Conservation (phyloP, 257 asterid species). For the Parsonsia alboflavescens region DNA sequence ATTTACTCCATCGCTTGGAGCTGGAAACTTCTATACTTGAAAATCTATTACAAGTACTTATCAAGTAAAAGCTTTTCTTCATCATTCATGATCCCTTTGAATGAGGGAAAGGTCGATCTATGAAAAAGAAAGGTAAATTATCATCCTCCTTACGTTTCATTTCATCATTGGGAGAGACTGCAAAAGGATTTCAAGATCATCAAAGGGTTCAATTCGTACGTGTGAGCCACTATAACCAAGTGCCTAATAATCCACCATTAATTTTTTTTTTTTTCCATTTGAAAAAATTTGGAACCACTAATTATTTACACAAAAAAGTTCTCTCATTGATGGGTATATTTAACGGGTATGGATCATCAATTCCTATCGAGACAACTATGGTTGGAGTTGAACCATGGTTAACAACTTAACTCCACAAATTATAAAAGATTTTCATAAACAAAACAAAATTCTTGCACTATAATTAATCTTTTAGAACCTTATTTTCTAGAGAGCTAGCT, state of each 20-base stretch:
- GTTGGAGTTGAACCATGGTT: no score
- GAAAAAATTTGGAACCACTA: constrained; percentile 9
- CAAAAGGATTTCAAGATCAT: no score
- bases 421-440: no score
- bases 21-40: not conserved
- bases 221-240: constrained; percentile 20
- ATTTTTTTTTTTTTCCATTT: not conserved
- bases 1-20: not conserved
- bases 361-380: no score
- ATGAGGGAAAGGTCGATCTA: not conserved
- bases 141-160: not conserved
- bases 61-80: not conserved
- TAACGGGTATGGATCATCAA: no score
- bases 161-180: no score
- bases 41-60: not conserved
- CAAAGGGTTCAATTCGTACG: not conserved
- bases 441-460: no score
- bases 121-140: not conserved
- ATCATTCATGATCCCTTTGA: not conserved
- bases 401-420: no score
- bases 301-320: not conserved
- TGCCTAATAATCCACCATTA: constrained; percentile 11
- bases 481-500: no score
- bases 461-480: no score
- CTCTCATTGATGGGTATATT: not conserved